Evolutionary conservation across 2,329 filamentous ascomycete species (phyloP), one percentile per base, ranked within the genome.

Genomic region (Biscogniauxia marginata): DNA sequence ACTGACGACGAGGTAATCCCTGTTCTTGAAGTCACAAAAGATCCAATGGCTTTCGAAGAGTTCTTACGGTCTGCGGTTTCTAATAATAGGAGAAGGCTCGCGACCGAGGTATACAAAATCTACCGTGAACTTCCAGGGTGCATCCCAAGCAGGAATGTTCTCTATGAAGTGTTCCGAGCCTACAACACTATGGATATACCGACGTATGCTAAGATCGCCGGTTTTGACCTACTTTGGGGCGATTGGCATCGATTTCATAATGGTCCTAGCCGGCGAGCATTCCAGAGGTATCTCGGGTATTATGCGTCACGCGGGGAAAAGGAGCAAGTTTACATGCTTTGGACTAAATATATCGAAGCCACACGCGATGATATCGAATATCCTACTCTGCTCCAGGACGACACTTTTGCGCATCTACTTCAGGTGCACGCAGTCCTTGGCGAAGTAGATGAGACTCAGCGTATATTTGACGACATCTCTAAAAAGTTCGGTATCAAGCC

Each of bases 391-490:
- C 59, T 64, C 21, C 61, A 68, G 3, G 67, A 72, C 3, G 71
- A 73, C 25, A 76, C 71, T 3, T 78, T 84, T 59, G 68, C 78
- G n/a, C 83, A 85, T 47, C 75, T 92, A 3, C 77, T 96, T 44
- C 84, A 89, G 61, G 88, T 87, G 0, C 84, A 93, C 72, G 87
- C 91, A 1, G 82, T 84, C 55, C 77, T 84, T 50, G 89, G 86
- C 2, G 84, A 96, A 62, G 70, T 88, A 0, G 67, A 75, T 3
- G 77, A 83, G 50, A 84, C 87, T 0, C 74, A 82, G 50, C 70
- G 76, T 19, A 81, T 87, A 34, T 88, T 97, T 58, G 68, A 84
- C 48, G 77, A 80, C n/a, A 84, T 95, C 54, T 68, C 70, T 21
- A 64, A 73, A 6, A 77, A 84, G 50, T 87, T 86, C 65, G 73